Evolutionary conservation across 2,329 filamentous ascomycete genomes (phyloP), one percentile per base, ranked within the genome.

Genomic region (Thielaviopsis punctulata): DNA sequence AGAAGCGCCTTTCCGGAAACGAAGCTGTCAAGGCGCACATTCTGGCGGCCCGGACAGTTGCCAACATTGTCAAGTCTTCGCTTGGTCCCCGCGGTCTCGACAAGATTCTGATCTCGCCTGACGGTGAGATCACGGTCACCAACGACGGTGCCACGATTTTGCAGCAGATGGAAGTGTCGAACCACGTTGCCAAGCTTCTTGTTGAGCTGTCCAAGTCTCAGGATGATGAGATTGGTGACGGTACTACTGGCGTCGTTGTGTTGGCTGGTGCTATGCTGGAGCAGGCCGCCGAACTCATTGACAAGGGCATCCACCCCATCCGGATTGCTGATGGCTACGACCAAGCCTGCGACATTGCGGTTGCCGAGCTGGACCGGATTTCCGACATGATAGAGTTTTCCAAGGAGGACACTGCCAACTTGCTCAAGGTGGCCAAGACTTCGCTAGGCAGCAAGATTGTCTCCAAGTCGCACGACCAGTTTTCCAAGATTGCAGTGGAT

Each of bases 291-390:
- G 92, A 95, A 65, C 79, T 98, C 60, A 96, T 98, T 66, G 93
- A 98, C 76, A 98, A 98, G 78, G 93, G 92, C 65, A 98, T 98
- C 62, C 92, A 98, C 70, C 92, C 92, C 56, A 98, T 98, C 66
- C 78, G 93, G 61, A 96, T 98, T 69, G 93, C 93, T 58, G 92
- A 98, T 68, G 92, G 92, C 51, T 98, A 95, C 70, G 92, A 98
- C 66, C 82, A 94, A 63, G 92, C 92, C 53, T 98, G 93, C 65
- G 93, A 98, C 66, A 90, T 96, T 61, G 92, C 92, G 44, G 85
- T 96, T 52, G 80, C 83, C 25, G 86, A 95, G 70, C 76, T 98
- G 49, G 92, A 98, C 69, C 80, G 78, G 62, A 95, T 98, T 66
- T 89, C 87, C 60, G 93, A 98, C 66, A 79, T 80, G 54, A 88